These are phyloP conservation scores for Trypanosoma conorhini DNA, from an alignment of 208 protist species.

Conservation along the genomic window DNA sequence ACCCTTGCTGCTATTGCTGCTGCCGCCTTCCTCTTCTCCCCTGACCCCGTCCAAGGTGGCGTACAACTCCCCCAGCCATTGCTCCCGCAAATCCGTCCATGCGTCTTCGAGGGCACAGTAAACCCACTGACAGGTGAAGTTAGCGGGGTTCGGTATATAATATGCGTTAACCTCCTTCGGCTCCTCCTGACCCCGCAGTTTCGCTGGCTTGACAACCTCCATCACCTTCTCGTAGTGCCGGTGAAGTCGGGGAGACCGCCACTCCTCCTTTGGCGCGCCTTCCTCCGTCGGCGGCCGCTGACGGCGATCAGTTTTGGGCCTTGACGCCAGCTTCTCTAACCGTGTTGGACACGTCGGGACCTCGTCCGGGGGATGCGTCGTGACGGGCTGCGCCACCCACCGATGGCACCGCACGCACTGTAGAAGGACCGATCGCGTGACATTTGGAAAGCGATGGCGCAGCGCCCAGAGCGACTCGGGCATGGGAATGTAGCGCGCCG, in stretches of 20 bases:
- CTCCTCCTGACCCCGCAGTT: neutral
- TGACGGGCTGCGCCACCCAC: slow-evolving; percentile 65
- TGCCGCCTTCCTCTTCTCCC: slow-evolving; percentile 4
- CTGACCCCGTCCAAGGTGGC: slow-evolving; percentile 4
- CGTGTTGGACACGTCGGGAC: slow-evolving; percentile 23
- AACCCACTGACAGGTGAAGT: slow-evolving; percentile 59
- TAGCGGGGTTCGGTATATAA: slow-evolving; percentile 72
- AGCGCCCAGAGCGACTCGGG: slow-evolving; percentile 49
- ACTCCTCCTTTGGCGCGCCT: slow-evolving; percentile 10
- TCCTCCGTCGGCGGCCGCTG: neutral
- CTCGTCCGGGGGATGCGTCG: slow-evolving; percentile 36
- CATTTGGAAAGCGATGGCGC: slow-evolving; percentile 55
- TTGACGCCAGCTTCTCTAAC: neutral
- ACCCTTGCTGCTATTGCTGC: slow-evolving; percentile 2
- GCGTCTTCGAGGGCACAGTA: slow-evolving; percentile 59
- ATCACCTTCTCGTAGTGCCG: slow-evolving; percentile 23
- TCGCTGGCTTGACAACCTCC: slow-evolving; percentile 13
- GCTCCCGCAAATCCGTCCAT: slow-evolving; percentile 46
- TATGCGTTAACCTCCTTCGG: slow-evolving; percentile 17
- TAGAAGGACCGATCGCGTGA: slow-evolving; percentile 57
- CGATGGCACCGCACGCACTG: slow-evolving; percentile 77
- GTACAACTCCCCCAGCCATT: slow-evolving; percentile 57
- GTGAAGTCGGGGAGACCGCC: slow-evolving; percentile 24
- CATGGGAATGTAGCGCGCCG: slow-evolving; percentile 63
- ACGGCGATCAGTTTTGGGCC: neutral